Base-by-base conservation (phyloP, 805 yeast genomes). In the Yarrowia deformans region DNA sequence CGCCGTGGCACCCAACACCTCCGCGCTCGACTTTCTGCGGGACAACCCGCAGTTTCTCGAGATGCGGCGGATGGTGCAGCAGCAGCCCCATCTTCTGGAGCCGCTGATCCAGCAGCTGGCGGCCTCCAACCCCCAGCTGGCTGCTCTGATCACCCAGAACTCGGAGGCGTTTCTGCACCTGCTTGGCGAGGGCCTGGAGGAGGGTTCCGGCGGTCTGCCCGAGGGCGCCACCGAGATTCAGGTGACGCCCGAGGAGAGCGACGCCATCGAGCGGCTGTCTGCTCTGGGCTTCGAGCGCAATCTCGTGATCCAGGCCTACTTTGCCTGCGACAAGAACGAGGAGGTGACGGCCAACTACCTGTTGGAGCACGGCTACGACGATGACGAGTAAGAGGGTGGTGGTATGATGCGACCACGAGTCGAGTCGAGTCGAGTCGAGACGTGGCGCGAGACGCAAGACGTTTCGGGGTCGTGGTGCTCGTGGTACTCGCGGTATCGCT, bases 241-340 rank as follows among this genome's bases (percentile, higher is more conserved):
- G 72, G 81, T 95, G 70, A 85, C 97, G 8, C 88, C 85, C 69
- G 95, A 88, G 74, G 99, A 95, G 76, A 89, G 90, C 76, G 91
- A 84, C 71, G 97, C 98, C n/a, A 91, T 95, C 72, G 84, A 84
- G 72, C 87, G 99, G 77, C 84, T 95, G 72, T 90, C 97, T 78
- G 98, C 90, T 79, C 84, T 95, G 72, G 99, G 99, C 0, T 95
- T 95, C 75, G 97, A 92, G 73, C 86, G 97, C 73, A 84, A 88
- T 73, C 82, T 90, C 69, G 99, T 91, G 55, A 87, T 93, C 71
- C 97, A 93, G 81, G 97, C 96, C 39, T 95, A 91, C 81, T 88
- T 95, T 84, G 98, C 98, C 50, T 95, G 99, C 80, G 99, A 95
- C 76, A 94, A 93, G 81, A 92, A 95, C 80, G 99, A 95, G 81